Percentiles rank a stretch among this genome's conserved stretches.
Conservation (phyloP, 1,139 yeast species). For the Arxiozyma slooffiae region DNA sequence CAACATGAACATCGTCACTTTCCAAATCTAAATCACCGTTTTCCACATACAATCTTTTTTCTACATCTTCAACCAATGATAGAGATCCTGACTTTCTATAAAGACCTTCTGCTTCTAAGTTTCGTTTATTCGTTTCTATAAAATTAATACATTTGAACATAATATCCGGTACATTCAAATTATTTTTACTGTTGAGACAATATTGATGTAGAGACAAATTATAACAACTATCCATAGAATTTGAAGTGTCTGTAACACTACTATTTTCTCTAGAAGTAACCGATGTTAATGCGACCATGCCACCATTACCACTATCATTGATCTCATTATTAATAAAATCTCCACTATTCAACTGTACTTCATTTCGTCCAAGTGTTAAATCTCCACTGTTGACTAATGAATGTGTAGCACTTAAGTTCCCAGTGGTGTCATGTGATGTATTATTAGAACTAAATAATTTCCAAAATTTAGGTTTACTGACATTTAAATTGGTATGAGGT, state of each 20-base stretch:
- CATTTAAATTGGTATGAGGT: background rate
- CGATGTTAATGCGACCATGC: conserved; percentile 7
- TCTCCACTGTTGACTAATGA: background rate
- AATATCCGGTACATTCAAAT: conserved; percentile 55
- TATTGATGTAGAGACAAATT: conserved; percentile 42
- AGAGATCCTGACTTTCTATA: conserved; percentile 91
- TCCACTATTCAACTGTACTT: background rate
- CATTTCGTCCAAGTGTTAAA: background rate
- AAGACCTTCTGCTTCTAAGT: conserved; percentile 60
- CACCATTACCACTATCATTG: background rate
- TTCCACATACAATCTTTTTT: conserved; percentile 31
- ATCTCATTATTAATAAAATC: background rate
- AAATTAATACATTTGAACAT: conserved; percentile 66
- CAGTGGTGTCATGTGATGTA: background rate
- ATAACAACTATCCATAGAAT: background rate
- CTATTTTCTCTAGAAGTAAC: conserved; percentile 5
- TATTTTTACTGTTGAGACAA: conserved; percentile 47
- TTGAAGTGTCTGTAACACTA: conserved; percentile 4
- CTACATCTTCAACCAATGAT: conserved; percentile 34
- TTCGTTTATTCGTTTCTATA: conserved; percentile 62
- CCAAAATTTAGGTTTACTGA: conserved; percentile 25
- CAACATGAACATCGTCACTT: conserved; percentile 62
- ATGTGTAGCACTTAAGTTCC: background rate
- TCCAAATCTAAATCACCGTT: background rate
- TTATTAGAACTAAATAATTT: conserved; percentile 16